Evolutionary conservation across 805 yeast species (phyloP), one percentile per base, ranked within the genome.

Genomic region (Hemisphaericaspora nanyangensis): DNA sequence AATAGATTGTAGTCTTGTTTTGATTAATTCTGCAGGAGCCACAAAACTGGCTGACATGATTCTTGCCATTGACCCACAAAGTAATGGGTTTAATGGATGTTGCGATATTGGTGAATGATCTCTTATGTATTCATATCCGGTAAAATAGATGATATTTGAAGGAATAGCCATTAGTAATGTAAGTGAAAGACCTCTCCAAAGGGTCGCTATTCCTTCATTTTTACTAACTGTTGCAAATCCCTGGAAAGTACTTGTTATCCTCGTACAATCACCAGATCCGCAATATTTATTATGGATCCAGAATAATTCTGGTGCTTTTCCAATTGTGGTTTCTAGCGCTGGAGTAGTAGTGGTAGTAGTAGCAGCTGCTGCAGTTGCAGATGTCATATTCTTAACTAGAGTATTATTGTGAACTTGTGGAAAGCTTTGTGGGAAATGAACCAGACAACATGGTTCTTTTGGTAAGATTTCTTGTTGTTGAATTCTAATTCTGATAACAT

Each of bases 151-250:
- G 44, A 93, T 85, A 50, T 91, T 93, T 0, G 96, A 76, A 1
- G 99, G 99, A 1, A 90, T 73, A 0, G 96, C 87, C 95, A 93
- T 93, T 11, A 84, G 42, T 15, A 93, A 63, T 0, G 95, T 87
- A 22, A 91, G 58, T 0, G 91, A 77, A 7, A 93, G 70, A 0
- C 99, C 99, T 38, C 98, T 69, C 91, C 96, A 93, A 13, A 93
- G 66, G 0, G 96, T 82, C 1, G 70, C 35, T 0, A 78, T 19
- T 0, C 99, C 99, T 60, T 93, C 99, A 18, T 75, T 68, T 22
- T 70, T 61, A 3, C 80, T 73, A 31, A 91, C 89, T 31, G 76
- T 73, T 1, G 63, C 47, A 47, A 91, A 70, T 0, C 96, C 93
- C 29, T 85, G 84, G 54, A 78, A 71, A 0, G 96, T 88, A 2